Evolutionary conservation across 2,329 filamentous ascomycete species (phyloP).

Genomic region (Cytospora piceicola): DNA sequence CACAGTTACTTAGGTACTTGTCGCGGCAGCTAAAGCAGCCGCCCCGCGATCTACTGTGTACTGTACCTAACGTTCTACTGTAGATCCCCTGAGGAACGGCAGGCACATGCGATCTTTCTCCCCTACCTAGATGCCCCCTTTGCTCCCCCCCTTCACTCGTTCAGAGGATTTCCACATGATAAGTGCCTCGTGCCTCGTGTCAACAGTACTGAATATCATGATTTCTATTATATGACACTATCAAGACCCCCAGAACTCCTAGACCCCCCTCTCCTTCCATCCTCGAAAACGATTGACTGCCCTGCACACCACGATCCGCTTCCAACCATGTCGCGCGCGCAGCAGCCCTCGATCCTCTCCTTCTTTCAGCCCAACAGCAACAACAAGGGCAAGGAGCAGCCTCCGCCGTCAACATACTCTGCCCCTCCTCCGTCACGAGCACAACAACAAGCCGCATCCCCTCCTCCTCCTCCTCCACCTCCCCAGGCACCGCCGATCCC

Average conservation of each 20-base stretch:
- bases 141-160: neutral
- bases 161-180: slow-evolving; percentile 2
- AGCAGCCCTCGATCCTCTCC: slow-evolving; percentile 60
- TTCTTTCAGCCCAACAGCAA: slow-evolving; percentile 57
- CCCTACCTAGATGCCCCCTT: neutral
- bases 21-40: slow-evolving; percentile 1
- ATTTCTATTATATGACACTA: slow-evolving; percentile 19
- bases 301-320: neutral
- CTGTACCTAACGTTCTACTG: neutral
- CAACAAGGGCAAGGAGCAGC: slow-evolving; percentile 33
- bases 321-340: slow-evolving; percentile 41
- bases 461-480: slow-evolving; percentile 32
- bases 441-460: slow-evolving; percentile 33
- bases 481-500: slow-evolving; percentile 31
- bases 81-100: neutral
- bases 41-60: neutral
- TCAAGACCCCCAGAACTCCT: neutral
- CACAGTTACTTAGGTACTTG: neutral
- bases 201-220: slow-evolving; percentile 10
- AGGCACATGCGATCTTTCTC: neutral
- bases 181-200: slow-evolving; percentile 9
- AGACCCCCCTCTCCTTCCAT: neutral
- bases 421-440: slow-evolving; percentile 41
- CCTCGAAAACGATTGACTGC: neutral
- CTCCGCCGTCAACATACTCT: slow-evolving; percentile 48